Conservation (phyloP, 2,329 filamentous ascomycete species). For the Trichoderma asperellum region DNA sequence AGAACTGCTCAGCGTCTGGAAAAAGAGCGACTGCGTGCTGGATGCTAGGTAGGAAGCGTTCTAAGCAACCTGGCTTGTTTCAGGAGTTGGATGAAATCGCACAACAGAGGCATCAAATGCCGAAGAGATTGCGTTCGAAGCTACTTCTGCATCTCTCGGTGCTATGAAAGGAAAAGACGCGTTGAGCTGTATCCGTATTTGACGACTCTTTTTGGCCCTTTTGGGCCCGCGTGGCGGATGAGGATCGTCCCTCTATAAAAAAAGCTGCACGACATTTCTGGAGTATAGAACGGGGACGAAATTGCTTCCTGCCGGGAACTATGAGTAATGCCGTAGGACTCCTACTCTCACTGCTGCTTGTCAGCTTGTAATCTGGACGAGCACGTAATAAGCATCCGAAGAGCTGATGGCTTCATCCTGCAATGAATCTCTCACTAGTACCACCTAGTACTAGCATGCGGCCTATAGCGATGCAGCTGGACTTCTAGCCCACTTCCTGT, state of each 20-base stretch:
- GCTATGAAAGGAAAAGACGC: not conserved
- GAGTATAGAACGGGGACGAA: not conserved
- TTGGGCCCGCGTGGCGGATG: conserved; percentile 11
- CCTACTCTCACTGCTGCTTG: not conserved
- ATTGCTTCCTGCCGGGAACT: not conserved
- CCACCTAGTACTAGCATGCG: not conserved
- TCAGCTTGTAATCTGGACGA: not conserved
- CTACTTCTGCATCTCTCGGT: not conserved
- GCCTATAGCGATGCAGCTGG: not conserved
- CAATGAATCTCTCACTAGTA: not conserved
- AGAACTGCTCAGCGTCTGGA: not conserved
- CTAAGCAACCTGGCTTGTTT: not conserved
- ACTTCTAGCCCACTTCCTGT: not conserved
- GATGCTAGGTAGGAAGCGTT: not conserved
- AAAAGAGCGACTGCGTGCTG: not conserved
- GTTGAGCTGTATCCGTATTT: not conserved
- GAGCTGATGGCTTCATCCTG: not conserved
- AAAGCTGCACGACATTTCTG: conserved; percentile 16
- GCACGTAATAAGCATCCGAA: not conserved
- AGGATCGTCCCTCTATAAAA: conserved; percentile 11
- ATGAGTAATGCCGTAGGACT: not conserved
- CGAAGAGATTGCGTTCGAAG: not conserved
- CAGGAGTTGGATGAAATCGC: not conserved
- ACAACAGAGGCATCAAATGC: not conserved
- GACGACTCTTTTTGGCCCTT: not conserved